Conservation (phyloP, 176 grass and related monocot genomes). For the Oropetium thomaeum region DNA sequence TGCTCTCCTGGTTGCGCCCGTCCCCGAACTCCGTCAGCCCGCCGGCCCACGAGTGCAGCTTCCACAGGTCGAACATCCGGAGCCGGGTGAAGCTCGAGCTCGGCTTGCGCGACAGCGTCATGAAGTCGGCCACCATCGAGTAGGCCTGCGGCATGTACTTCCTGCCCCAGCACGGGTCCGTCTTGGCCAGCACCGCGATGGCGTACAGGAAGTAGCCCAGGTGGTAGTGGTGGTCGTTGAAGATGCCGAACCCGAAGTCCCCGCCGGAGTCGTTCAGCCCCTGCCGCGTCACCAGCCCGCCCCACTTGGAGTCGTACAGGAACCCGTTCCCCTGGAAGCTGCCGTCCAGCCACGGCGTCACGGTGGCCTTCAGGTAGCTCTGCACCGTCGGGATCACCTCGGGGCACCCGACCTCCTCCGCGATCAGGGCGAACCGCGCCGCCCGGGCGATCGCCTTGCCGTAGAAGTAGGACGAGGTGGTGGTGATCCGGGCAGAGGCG, state of each 20-base stretch:
- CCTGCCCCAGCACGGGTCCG: slow-evolving; percentile 76
- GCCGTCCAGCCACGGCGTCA: slow-evolving; percentile 86
- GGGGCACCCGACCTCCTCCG: slow-evolving; percentile 70
- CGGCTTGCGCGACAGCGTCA: slow-evolving; percentile 64
- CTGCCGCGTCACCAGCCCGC: slow-evolving; percentile 71
- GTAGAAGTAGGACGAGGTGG: slow-evolving; percentile 91
- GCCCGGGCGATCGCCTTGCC: slow-evolving; percentile 82
- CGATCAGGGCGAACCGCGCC: slow-evolving; percentile 74
- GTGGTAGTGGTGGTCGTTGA: slow-evolving; percentile 98
- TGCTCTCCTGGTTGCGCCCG: slow-evolving; percentile 96
- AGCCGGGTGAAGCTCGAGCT: slow-evolving; percentile 54
- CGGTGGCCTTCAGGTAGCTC: slow-evolving; percentile 45
- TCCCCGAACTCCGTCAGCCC: slow-evolving; percentile 81
- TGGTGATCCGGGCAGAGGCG: slow-evolving; percentile 42
- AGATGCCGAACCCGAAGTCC: slow-evolving; percentile 88
- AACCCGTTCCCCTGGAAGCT: slow-evolving; percentile 77
- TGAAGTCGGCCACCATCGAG: slow-evolving; percentile 78
- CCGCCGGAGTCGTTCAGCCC: slow-evolving; percentile 59
- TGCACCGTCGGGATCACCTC: slow-evolving; percentile 66
- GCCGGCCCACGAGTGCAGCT: slow-evolving; percentile 91
- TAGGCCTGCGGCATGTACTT: slow-evolving; percentile 83
- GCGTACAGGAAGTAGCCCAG: slow-evolving; percentile 95
- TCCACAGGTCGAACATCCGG: slow-evolving; percentile 84
- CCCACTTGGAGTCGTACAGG: slow-evolving; percentile 75
- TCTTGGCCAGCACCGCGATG: slow-evolving; percentile 87